Conservation (phyloP, 306 rosid species). For the Trichosanthes truncata region DNA sequence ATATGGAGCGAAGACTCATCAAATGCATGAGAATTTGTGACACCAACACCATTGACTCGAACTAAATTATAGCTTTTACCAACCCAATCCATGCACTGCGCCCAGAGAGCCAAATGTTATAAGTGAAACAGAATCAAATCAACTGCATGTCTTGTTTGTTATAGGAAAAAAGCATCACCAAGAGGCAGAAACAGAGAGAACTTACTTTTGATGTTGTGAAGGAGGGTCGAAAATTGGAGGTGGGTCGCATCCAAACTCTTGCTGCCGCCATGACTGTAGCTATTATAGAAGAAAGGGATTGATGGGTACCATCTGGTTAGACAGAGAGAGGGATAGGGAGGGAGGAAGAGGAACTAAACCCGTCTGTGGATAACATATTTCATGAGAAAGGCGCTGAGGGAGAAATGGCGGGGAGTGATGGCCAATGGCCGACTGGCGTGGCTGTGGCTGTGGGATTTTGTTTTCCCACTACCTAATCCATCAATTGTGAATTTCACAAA, state of each 20-base stretch:
- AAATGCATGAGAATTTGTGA: conserved; percentile 23
- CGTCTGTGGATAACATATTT: background rate
- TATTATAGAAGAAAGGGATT: background rate
- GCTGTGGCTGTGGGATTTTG: background rate
- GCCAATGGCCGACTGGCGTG: background rate
- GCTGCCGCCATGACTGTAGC: conserved; percentile 1
- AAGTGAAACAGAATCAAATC: background rate
- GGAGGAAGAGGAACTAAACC: background rate
- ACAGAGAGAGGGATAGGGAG: background rate
- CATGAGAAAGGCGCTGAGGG: background rate
- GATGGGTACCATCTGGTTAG: background rate
- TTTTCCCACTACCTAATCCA: background rate
- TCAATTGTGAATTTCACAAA: background rate
- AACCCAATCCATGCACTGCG: conserved; percentile 31
- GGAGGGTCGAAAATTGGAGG: background rate
- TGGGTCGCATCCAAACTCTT: conserved; percentile 1
- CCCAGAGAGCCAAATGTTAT: conserved; percentile 10
- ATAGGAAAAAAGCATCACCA: background rate
- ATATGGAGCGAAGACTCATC: conserved; percentile 19
- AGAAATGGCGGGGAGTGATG: background rate
- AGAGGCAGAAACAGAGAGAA: background rate
- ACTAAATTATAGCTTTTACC: conserved; percentile 19
- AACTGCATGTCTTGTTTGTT: background rate
- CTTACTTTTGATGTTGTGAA: background rate
- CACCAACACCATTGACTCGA: conserved; percentile 27